phyloP scores from a whole-genome alignment of 805 yeast genomes.

The Yarrowia hollandica region DNA sequence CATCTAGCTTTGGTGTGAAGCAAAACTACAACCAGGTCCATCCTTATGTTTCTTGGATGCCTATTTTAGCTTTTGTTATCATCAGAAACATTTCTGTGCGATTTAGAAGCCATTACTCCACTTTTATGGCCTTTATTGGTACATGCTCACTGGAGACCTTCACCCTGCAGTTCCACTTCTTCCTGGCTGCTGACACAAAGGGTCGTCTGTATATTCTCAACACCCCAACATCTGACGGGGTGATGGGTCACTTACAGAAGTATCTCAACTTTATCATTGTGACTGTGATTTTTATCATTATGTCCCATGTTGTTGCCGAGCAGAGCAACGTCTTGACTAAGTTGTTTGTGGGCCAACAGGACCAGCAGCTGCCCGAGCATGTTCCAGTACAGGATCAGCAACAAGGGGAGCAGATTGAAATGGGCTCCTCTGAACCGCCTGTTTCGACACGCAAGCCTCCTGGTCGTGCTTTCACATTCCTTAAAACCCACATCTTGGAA shows the following conservation, averaged over 20 bases:
- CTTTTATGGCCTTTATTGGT: constrained; percentile 36
- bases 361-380: constrained; percentile 18
- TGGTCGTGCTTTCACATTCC: not conserved
- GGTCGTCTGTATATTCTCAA: constrained; percentile 31
- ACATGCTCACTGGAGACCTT: constrained; percentile 36
- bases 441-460: constrained; percentile 1
- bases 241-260: not conserved
- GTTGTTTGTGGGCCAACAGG: constrained; percentile 5
- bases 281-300: constrained; percentile 1
- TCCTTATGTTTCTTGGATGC: constrained; percentile 1
- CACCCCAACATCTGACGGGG: constrained; percentile 12
- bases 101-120: constrained; percentile 33
- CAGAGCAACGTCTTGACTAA: not conserved
- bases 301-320: constrained; percentile 14
- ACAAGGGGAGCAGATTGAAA: not conserved
- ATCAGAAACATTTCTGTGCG: constrained; percentile 12
- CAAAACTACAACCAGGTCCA: constrained; percentile 16
- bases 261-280: constrained; percentile 2
- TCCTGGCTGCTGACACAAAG: constrained; percentile 37
- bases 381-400: not conserved
- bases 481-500: constrained; percentile 2
- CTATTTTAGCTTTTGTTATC: constrained; percentile 8
- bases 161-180: constrained; percentile 36
- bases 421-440: constrained; percentile 7
- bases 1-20: not conserved